Evolutionary conservation across 345 rosid genomes (phyloP), one percentile per base, ranked within the genome.

Genomic region (Turnera subulata): DNA sequence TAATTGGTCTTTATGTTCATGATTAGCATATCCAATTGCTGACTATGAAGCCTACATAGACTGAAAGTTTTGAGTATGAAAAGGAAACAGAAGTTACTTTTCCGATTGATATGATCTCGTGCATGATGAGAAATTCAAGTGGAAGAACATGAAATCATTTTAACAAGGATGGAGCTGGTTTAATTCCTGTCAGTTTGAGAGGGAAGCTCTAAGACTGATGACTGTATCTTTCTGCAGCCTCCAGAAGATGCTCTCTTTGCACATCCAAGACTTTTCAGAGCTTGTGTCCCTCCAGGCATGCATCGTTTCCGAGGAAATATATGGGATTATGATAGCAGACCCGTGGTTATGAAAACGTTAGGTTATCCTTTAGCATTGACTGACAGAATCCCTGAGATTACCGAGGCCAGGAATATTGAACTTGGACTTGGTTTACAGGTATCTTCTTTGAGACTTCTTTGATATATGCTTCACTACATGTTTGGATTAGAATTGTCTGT

Each of bases 391-490:
- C 89, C 77, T 7, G 97, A 86, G 60, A 86, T 93, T 56, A 86
- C 99, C 0, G 91, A 85, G 69, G 99, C 99, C 35, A 82, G 96
- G 76, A 89, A 83, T 67, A 86, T 92, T 37, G 97, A 89, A 74
- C 91, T 93, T 20, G 97, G 96, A 62, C 94, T 89, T 45, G 99
- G 99, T 47, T 67, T 93, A 45, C 99, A 93, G 94, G 97, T 92
- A 66, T 16, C 39, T 55, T 24, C 44, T 58, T 72, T 13, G 5
- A 29, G 14, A 17, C 2, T 14, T 18, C 14, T 18, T 0, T 0
- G 17, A 37, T 54, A 45, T n/a, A 11, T 52, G 18, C 35, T 6
- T 2, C 29, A n/a, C 16, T 18, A 6, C 13, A 11, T 37, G 10
- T 12, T 16, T 40, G 42, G 43, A 15, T 23, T 26, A 7, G 29